Evolutionary conservation across 352 stramenopile species (phyloP), one percentile per base, ranked within the genome.

Genomic region (Pythium brachiatum): DNA sequence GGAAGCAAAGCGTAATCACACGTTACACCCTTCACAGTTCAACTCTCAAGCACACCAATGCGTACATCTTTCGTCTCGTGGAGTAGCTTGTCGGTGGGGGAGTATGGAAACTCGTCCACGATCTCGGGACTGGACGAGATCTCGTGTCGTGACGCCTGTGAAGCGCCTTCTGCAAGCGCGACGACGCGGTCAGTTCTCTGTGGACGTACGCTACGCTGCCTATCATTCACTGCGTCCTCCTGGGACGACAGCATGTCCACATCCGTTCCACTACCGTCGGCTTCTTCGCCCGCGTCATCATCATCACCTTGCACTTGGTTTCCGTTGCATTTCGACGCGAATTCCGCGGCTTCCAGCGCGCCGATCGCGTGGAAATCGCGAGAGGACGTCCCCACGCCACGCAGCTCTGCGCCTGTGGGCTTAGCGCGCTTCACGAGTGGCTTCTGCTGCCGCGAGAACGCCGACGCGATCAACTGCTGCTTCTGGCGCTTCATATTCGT

Each of bases 241-340:
- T 85, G 77, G 11, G 79, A 87, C n/a, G 75, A 88, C 12, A 81
- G 56, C 52, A 85, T 64, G 34, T 88, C 78, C 27, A 56, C 65
- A 68, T 90, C 78, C 23, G 80, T 88, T 60, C 81, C 69, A 60
- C 55, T 84, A 77, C 79, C 76, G 32, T 68, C 60, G 13, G 32
- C 48, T 8, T 62, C 57, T 3, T 56, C 18, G 60, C 47, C 31
- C 38, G 50, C 34, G 31, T 79, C 61, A 48, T 69, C 68, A 39
- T 68, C 69, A 21, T 50, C n/a, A n/a, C n/a, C n/a, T 26, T 57
- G 36, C 16, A 43, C 25, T 31, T 59, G 53, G 9, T 57, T 23
- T 20, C 39, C 39, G 21, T 62, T 57, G 52, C 55, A 43, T 15
- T 57, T 20, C 29, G 50, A 21, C 15, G 25, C 39, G 16, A 26